Evolutionary conservation across 164 flowering plant genomes (phyloP).

Genomic region (Umbellularia californica): DNA sequence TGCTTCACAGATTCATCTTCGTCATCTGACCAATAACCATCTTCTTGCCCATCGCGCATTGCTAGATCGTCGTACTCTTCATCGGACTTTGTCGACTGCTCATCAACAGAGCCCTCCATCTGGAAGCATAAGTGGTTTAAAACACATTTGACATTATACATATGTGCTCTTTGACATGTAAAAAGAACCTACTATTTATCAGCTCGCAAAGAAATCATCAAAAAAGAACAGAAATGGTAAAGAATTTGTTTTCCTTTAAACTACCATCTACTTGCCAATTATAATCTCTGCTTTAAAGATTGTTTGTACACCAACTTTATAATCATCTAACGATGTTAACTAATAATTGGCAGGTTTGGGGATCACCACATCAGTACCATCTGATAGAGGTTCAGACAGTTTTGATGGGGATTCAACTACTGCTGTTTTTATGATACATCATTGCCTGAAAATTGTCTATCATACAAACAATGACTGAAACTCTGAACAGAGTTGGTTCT

Average conservation of each 20-base stretch:
- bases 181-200: too few species aligned
- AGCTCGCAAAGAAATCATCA: too few species aligned
- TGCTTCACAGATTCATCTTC: slow-evolving; percentile 35
- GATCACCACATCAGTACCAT: neutral
- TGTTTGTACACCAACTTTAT: neutral
- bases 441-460: neutral
- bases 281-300: too few species aligned
- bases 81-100: slow-evolving; percentile 83
- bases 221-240: too few species aligned
- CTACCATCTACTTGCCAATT: too few species aligned
- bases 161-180: too few species aligned
- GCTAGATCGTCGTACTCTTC: slow-evolving; percentile 98
- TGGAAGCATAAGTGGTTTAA: slow-evolving; percentile 17
- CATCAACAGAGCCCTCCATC: slow-evolving; percentile 95
- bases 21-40: slow-evolving; percentile 61
- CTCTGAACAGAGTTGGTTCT: neutral
- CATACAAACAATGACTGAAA: neutral
- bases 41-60: slow-evolving; percentile 67
- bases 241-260: too few species aligned
- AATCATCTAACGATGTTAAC: neutral
- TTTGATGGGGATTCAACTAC: neutral
- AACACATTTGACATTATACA: neutral
- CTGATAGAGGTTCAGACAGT: neutral
- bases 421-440: neutral
- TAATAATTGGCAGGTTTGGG: neutral